phyloP scores from a whole-genome alignment of 495 filamentous ascomycete genomes.

The Neurospora sp. region DNA sequence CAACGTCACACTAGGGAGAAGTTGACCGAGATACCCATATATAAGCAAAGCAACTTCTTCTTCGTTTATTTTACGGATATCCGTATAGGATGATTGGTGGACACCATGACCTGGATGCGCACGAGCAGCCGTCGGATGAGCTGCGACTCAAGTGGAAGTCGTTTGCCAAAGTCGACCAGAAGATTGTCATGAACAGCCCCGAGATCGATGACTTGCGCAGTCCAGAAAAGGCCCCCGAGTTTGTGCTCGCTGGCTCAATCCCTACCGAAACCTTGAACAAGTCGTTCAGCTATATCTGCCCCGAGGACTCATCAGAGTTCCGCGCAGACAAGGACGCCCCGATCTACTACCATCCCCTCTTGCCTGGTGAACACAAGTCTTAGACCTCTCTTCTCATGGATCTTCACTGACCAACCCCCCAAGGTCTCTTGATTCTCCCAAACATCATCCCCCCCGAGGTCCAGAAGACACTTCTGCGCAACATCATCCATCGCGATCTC shows the following conservation, averaged over 20 bases:
- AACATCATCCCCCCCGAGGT: slow-evolving; percentile 54
- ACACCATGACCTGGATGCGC: slow-evolving; percentile 49
- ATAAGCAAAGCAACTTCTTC: neutral
- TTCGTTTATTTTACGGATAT: no score
- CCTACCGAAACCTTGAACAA: slow-evolving; percentile 22
- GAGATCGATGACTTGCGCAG: slow-evolving; percentile 35
- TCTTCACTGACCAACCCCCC: neutral
- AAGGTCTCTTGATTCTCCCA: slow-evolving; percentile 69
- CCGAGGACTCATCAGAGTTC: slow-evolving; percentile 5
- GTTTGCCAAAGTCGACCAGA: slow-evolving; percentile 31
- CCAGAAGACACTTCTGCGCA: slow-evolving; percentile 56
- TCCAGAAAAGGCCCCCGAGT: slow-evolving; percentile 19
- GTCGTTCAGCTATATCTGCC: slow-evolving; percentile 28
- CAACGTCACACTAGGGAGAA: neutral
- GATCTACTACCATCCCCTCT: slow-evolving; percentile 25
- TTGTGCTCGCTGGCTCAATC: slow-evolving; percentile 26
- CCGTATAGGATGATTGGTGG: slow-evolving; percentile 19
- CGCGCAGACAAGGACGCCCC: slow-evolving; percentile 18
- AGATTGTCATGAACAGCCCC: slow-evolving; percentile 24
- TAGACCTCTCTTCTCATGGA: neutral
- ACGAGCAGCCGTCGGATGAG: slow-evolving; percentile 57
- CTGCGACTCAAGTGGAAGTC: slow-evolving; percentile 55
- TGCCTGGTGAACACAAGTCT: slow-evolving; percentile 25
- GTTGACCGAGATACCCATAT: neutral
- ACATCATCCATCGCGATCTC: slow-evolving; percentile 71